These are phyloP conservation scores for Suillus ampliporus DNA, from an alignment of 768 basidiomycete genomes.

Conservation along the genomic window DNA sequence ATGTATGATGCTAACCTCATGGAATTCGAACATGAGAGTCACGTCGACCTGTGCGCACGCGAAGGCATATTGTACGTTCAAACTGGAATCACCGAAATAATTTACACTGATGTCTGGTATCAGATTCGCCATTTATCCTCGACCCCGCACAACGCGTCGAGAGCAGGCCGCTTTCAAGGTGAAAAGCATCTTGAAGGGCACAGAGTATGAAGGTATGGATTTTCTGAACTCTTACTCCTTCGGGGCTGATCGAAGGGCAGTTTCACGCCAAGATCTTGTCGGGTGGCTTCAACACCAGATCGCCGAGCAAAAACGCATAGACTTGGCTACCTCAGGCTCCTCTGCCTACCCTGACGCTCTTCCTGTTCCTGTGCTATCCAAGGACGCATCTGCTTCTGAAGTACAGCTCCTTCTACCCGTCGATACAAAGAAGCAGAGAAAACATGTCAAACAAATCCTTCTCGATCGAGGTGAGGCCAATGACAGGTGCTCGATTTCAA, in stretches of 20 bases:
- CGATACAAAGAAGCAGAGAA: constrained; percentile 77
- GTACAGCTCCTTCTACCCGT: constrained; percentile 70
- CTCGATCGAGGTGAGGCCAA: constrained; percentile 62
- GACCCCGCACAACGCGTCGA: constrained; percentile 58
- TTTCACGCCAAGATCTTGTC: constrained; percentile 71
- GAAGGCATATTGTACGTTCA: constrained; percentile 81
- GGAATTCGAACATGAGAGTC: constrained; percentile 66
- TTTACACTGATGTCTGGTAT: constrained; percentile 47
- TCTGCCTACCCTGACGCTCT: constrained; percentile 47
- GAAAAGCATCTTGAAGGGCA: constrained; percentile 80
- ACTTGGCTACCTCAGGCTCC: constrained; percentile 67
- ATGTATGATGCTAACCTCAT: constrained; percentile 82
- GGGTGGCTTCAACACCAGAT: constrained; percentile 79
- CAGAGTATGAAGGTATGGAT: constrained; percentile 71
- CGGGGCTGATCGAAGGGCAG: constrained; percentile 39
- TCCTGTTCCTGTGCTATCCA: constrained; percentile 37
- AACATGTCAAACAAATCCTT: constrained; percentile 71
- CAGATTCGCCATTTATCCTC: constrained; percentile 58
- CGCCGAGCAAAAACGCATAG: constrained; percentile 78
- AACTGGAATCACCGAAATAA: not conserved
- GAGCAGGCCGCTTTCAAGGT: constrained; percentile 79
- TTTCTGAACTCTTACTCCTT: not conserved
- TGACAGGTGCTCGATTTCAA: not conserved
- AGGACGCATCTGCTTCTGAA: constrained; percentile 46
- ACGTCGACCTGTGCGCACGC: constrained; percentile 70